Evolutionary conservation across 2,329 filamentous ascomycete species (phyloP), one percentile per base, ranked within the genome.

Genomic region (Aspergillus ruber): DNA sequence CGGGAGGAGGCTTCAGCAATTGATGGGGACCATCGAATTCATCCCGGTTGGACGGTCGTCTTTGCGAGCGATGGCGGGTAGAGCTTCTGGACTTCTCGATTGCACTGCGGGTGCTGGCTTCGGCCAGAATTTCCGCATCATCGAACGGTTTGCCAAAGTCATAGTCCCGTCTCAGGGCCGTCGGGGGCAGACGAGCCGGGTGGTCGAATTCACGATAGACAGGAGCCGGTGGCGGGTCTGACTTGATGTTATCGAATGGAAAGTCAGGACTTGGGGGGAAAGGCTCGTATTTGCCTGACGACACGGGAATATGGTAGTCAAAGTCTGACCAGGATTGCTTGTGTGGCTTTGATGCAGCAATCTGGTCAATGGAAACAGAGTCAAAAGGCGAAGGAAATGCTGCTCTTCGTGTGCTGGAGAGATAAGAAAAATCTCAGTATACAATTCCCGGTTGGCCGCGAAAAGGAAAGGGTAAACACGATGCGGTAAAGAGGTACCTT

Each of bases 21-120:
- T 94, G 88, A 58, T 90, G 86, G 7, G 88, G 88, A 2, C 88
- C 88, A 69, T 93, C 88, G 69, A 94, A 94, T 69, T 93, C 88
- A 74, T 94, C 88, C 51, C 88, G 80, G 71, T 90, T 90, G 38
- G 85, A 88, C 21, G 86, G 82, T 25, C 85, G 80, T 57, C 86
- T 78, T 62, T 87, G 84, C 36, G 70, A 67, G 49, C 66, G 60
- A 50, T 69, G 67, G 52, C 66, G 67, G 29, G 60, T 49, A 35
- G 53, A 56, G 53, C 56, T 58, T 50, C 62, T 65, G 48, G 56
- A 46, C 39, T 57, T 62, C 44, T 68, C 67, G 17, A 58, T 52
- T 45, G 59, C 52, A 46, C 63, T 62, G 41, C 63, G 62, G 49
- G 57, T 64, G 50, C 60, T 60, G 47, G 62, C 62, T 50, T 69